A percentile compares a stretch with the other conserved stretches of the same genome.
phyloP scores from a whole-genome alignment of 2,329 filamentous ascomycete genomes.

The Corynespora cassiicola region DNA sequence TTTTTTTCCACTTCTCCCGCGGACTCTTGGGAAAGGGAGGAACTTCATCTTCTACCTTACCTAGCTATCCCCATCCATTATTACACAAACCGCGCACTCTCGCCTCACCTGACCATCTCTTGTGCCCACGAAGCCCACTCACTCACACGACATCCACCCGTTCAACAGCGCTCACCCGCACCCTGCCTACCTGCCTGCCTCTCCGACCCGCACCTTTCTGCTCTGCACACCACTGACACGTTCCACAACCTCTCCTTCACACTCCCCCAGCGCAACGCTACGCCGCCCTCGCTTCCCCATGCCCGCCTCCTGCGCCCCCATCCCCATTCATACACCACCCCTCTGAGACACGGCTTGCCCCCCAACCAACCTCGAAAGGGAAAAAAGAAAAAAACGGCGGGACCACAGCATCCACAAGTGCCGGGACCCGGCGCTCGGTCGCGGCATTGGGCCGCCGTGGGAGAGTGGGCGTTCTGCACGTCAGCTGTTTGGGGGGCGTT shows the following conservation, averaged over 20 bases:
- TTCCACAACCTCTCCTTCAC: neutral
- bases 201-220: neutral
- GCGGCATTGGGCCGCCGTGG: no score
- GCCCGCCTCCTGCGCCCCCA: no score
- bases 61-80: neutral
- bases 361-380: neutral
- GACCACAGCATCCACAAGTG: neutral
- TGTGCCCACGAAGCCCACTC: conserved; percentile 4
- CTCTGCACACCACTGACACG: neutral
- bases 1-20: conserved; percentile 2
- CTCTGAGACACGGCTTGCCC: conserved; percentile 4
- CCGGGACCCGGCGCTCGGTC: no score
- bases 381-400: neutral
- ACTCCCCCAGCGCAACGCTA: neutral
- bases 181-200: neutral
- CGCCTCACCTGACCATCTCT: conserved; percentile 12
- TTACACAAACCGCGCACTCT: conserved; percentile 10
- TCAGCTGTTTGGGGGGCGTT: conserved; percentile 4
- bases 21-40: neutral
- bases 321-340: neutral
- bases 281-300: no score
- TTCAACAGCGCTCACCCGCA: conserved; percentile 3
- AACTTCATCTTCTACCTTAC: conserved; percentile 8
- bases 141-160: conserved; percentile 17
- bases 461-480: no score